A percentile compares a stretch with the other conserved stretches of the same genome.
These are phyloP conservation scores for Chalciporus pseudorubinellus DNA, from an alignment of 768 basidiomycete species.

Conservation along the genomic window DNA sequence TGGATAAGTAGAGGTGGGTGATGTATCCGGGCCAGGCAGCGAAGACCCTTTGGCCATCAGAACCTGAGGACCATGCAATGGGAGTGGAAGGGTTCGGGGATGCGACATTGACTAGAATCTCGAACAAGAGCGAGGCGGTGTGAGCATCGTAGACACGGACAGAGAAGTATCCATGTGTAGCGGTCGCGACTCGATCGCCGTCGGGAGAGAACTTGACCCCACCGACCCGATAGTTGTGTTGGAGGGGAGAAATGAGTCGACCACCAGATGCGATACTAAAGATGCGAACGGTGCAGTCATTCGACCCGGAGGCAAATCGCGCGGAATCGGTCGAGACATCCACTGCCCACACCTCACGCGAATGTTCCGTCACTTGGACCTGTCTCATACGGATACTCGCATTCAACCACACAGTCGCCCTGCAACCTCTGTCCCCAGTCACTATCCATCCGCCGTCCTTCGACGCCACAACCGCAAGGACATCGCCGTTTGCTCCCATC, in stretches of 20 bases:
- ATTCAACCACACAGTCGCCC: conserved; percentile 3
- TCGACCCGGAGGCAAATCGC: conserved; percentile 4
- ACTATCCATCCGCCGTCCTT: conserved; percentile 13
- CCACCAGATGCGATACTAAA: conserved; percentile 6
- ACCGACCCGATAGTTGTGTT: neutral
- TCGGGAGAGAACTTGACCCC: conserved; percentile 7
- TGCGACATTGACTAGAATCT: too few relatives aligned
- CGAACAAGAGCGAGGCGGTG: neutral
- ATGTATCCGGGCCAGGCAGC: too few relatives aligned
- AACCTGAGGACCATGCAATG: too few relatives aligned
- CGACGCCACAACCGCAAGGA: neutral
- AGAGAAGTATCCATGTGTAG: neutral
- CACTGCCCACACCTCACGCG: neutral
- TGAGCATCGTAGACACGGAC: conserved; percentile 5
- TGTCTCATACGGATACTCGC: conserved; percentile 2
- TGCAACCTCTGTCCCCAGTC: neutral
- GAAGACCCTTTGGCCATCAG: too few relatives aligned
- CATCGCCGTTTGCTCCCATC: neutral
- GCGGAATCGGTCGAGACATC: conserved; percentile 12
- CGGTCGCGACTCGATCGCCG: neutral
- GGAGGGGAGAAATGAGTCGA: neutral
- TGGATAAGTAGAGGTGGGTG: too few relatives aligned
- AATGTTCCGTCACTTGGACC: neutral
- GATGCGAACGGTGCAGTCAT: conserved; percentile 2
- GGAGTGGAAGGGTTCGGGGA: too few relatives aligned